phyloP scores from a whole-genome alignment of 192 early-diverging fungal genomes.

The Chytriomyces sp. region DNA sequence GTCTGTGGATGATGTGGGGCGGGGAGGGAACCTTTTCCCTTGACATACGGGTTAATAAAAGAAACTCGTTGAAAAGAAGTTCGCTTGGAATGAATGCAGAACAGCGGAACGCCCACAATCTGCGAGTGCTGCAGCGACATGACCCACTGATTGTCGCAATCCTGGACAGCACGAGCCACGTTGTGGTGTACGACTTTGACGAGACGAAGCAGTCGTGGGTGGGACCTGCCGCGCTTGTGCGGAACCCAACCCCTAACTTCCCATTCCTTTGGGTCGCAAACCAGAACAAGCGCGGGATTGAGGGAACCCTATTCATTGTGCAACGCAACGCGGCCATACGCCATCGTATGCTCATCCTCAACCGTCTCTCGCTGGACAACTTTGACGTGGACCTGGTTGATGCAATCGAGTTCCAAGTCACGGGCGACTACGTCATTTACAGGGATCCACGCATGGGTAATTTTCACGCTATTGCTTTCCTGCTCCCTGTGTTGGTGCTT shows the following conservation, averaged over 20 bases:
- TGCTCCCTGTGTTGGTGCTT: too few relatives aligned
- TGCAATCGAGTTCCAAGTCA: constrained; percentile 78
- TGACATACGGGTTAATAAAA: too few relatives aligned
- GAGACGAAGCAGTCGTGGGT: constrained; percentile 74
- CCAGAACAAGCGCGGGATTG: constrained; percentile 85
- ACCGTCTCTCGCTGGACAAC: constrained; percentile 84
- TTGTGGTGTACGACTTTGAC: constrained; percentile 90
- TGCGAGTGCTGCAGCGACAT: constrained; percentile 80
- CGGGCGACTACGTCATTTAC: constrained; percentile 87
- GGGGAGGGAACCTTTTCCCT: too few relatives aligned
- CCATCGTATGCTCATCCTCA: constrained; percentile 75
- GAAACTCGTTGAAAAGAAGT: too few relatives aligned
- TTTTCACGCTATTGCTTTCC: background rate
- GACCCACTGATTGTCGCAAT: constrained; percentile 78
- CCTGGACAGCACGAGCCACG: constrained; percentile 81
- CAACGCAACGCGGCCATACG: constrained; percentile 64
- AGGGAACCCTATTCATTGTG: constrained; percentile 90
- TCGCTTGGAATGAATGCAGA: constrained; percentile 73
- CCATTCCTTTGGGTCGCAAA: background rate
- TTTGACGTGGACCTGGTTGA: constrained; percentile 66
- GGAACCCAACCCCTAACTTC: background rate
- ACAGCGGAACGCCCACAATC: constrained; percentile 71
- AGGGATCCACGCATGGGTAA: constrained; percentile 61
- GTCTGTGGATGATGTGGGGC: background rate
- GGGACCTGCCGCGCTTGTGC: constrained; percentile 32